These are phyloP conservation scores for Aphanomyces astaci DNA, from an alignment of 352 stramenopile species.

Conservation along the genomic window DNA sequence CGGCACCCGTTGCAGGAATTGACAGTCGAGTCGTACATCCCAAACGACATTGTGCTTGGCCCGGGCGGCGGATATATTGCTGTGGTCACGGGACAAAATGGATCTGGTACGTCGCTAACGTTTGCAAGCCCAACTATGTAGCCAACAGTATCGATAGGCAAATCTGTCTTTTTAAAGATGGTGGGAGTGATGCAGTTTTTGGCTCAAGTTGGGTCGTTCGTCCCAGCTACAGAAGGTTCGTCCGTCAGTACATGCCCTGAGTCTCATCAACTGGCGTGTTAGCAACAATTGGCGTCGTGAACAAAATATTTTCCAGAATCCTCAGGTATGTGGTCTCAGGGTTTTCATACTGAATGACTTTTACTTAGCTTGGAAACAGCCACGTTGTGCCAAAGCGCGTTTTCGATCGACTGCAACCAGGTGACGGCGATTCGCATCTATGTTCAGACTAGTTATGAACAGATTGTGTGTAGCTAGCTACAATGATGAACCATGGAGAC, in stretches of 20 bases:
- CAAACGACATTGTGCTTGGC: slow-evolving; percentile 60
- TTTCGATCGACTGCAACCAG: slow-evolving; percentile 84
- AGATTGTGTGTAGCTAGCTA: slow-evolving; percentile 44
- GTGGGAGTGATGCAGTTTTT: slow-evolving; percentile 78
- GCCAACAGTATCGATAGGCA: too few species aligned
- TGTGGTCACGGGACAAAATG: slow-evolving; percentile 76
- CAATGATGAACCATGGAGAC: slow-evolving; percentile 71
- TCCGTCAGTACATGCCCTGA: neutral
- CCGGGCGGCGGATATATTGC: slow-evolving; percentile 35
- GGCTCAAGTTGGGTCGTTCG: slow-evolving; percentile 75
- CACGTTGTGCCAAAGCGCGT: slow-evolving; percentile 69
- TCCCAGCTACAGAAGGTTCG: slow-evolving; percentile 61
- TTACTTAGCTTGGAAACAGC: slow-evolving; percentile 68
- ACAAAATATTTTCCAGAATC: slow-evolving; percentile 73
- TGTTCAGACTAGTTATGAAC: neutral
- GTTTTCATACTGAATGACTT: slow-evolving; percentile 15
- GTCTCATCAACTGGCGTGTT: neutral
- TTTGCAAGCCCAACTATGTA: neutral
- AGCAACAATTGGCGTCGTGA: slow-evolving; percentile 68
- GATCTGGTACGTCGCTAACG: slow-evolving; percentile 63
- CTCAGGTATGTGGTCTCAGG: slow-evolving; percentile 40
- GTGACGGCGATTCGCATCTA: slow-evolving; percentile 27
- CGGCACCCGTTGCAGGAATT: slow-evolving; percentile 80
- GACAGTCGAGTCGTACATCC: slow-evolving; percentile 74
- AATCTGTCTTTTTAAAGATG: slow-evolving; percentile 84